These are phyloP conservation scores for Prunus mongolica DNA, from an alignment of 306 rosid genomes.

Conservation along the genomic window DNA sequence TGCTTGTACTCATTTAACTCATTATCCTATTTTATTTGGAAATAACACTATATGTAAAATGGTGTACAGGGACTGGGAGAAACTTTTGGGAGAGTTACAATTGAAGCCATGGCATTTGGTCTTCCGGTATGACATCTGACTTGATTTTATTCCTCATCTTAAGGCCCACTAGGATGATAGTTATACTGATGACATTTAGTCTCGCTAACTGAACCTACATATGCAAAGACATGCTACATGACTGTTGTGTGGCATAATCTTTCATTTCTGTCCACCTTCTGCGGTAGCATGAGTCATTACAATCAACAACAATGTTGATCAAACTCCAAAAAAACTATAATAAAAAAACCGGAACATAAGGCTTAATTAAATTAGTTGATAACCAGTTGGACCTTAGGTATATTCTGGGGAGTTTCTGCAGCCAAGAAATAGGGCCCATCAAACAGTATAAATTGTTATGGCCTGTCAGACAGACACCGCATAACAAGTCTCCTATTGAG, in stretches of 20 bases:
- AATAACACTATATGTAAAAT: constrained; percentile 24
- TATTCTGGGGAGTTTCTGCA: no score
- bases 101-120: constrained; percentile 96
- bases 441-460: no score
- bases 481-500: neutral
- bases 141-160: constrained; percentile 8
- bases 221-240: neutral
- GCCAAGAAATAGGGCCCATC: no score
- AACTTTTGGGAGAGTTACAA: constrained; percentile 89
- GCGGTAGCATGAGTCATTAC: neutral
- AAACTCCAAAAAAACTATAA: neutral
- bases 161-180: neutral
- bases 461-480: neutral
- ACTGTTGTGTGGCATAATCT: neutral
- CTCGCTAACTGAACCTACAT: neutral
- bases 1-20: neutral
- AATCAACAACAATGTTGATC: neutral
- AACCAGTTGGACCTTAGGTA: neutral
- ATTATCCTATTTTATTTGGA: neutral
- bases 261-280: neutral
- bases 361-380: neutral
- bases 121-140: constrained; percentile 68
- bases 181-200: neutral
- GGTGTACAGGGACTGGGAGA: constrained; percentile 79
- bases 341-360: neutral